These are phyloP conservation scores for Neurospora sp. DNA, from an alignment of 495 filamentous ascomycete genomes.

Conservation along the genomic window DNA sequence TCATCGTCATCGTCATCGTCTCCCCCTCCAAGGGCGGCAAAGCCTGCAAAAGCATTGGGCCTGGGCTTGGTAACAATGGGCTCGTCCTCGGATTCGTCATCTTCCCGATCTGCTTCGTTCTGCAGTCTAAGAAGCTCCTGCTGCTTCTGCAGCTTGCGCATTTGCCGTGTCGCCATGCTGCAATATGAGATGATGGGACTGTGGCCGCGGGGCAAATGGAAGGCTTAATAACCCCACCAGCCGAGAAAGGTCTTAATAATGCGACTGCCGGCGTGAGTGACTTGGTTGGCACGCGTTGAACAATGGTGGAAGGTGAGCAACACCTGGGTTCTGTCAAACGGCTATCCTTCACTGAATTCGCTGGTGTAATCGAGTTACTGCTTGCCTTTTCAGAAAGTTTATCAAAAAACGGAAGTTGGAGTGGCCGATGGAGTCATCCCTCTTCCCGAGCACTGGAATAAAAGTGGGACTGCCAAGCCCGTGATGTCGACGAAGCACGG, in stretches of 20 bases:
- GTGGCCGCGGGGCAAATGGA: not conserved
- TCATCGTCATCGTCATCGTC: slow-evolving; percentile 24
- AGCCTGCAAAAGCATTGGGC: slow-evolving; percentile 35
- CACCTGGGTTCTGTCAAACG: not conserved
- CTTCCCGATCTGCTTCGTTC: slow-evolving; percentile 28
- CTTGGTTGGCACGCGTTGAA: not conserved
- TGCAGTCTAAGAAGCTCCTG: slow-evolving; percentile 39
- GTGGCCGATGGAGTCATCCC: not conserved
- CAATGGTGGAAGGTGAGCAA: not conserved
- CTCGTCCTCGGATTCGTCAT: slow-evolving; percentile 35
- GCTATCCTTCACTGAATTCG: not conserved
- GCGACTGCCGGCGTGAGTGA: not conserved
- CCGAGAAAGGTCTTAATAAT: not conserved
- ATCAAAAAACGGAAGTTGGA: not conserved
- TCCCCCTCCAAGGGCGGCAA: slow-evolving; percentile 36
- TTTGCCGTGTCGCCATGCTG: slow-evolving; percentile 68
- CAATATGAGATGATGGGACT: not conserved
- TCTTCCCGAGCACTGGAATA: not conserved
- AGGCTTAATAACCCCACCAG: not conserved
- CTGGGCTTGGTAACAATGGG: slow-evolving; percentile 30
- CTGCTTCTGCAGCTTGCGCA: slow-evolving; percentile 70
- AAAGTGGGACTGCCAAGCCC: not conserved
- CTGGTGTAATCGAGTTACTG: not conserved
- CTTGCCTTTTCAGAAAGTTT: not conserved
- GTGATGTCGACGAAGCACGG: not conserved